Evolutionary conservation across 371 early-diverging fungal genomes (phyloP), one percentile per base, ranked within the genome.

Genomic region (Mycotypha africana): DNA sequence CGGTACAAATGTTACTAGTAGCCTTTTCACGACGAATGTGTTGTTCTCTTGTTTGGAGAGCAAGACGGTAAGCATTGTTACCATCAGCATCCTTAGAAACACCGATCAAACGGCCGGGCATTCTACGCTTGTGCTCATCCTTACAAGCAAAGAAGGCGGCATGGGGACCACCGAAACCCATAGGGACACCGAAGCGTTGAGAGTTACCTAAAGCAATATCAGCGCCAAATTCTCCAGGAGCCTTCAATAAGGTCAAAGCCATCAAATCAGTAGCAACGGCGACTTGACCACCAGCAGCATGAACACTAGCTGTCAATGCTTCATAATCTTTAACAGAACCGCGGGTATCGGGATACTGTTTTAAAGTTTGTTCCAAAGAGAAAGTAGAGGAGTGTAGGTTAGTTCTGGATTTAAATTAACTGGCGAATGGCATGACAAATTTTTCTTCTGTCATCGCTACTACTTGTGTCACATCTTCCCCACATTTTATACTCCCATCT

Each of bases 21-120:
- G 98, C 98, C 85, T 96, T 96, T 57, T 97, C 98, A 56, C 97
- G 84, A 39, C 95, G 87, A 71, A 97, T 97, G 72, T 97, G 98
- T 78, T 97, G 98, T 72, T 97, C 97, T 62, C 97, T 87, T 12
- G 96, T 93, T 74, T 96, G 96, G 41, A 97, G 82, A 11, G 98
- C 86, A 20, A 97, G 81, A 56, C 97, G 87, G 70, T 91, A 93
- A n/a, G 96, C 96, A 20, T 64, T 67, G 50, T 87, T 84, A 45
- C 95, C 98, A 41, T 74, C 60, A 40, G 85, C 79, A 62, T 97
- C 98, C 60, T 90, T 90, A 36, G 95, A 93, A 14, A 95, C 91
- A 55, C 98, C 98, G 37, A 97, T 86, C 43, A 97, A 69, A 45
- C 98, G 84, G 38, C 98, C 98, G 16, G 98, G 97, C 70, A 97